A percentile compares a stretch with the other conserved stretches of the same genome.
phyloP scores from a whole-genome alignment of 495 filamentous ascomycete species.

The Penicillium daleae region DNA sequence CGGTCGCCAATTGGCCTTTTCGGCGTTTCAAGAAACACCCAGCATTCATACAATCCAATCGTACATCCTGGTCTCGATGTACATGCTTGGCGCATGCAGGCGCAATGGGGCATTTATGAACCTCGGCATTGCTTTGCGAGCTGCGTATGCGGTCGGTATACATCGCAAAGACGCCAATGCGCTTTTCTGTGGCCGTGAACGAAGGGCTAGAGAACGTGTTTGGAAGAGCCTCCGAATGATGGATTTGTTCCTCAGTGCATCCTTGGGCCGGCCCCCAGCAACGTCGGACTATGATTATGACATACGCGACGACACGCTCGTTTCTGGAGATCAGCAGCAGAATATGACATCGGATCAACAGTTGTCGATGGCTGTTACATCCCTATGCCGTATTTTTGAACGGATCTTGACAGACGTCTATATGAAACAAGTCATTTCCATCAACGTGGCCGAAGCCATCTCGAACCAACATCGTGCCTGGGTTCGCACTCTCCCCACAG shows the following conservation, averaged over 20 bases:
- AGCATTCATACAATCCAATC: constrained; percentile 61
- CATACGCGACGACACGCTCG: constrained; percentile 38
- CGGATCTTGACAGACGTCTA: constrained; percentile 69
- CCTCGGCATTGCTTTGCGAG: constrained; percentile 57
- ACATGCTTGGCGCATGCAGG: constrained; percentile 63
- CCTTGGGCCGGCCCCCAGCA: constrained; percentile 61
- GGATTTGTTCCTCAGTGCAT: constrained; percentile 63
- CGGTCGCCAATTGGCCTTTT: constrained; percentile 58
- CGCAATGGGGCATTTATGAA: constrained; percentile 64
- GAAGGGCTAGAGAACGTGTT: constrained; percentile 56
- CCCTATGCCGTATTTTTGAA: constrained; percentile 65
- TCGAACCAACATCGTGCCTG: constrained; percentile 57
- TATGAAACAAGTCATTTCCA: constrained; percentile 69
- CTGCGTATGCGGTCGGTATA: constrained; percentile 62
- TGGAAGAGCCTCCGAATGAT: constrained; percentile 66
- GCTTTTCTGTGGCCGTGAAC: constrained; percentile 54
- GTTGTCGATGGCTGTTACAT: constrained; percentile 40
- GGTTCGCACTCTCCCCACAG: constrained; percentile 41
- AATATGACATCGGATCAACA: constrained; percentile 36
- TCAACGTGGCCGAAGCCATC: constrained; percentile 65
- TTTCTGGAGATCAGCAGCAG: constrained; percentile 25
- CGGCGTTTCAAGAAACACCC: constrained; percentile 57
- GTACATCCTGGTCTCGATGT: constrained; percentile 61
- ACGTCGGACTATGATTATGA: constrained; percentile 63
- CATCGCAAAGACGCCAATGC: constrained; percentile 65